Evolutionary conservation across 2,329 filamentous ascomycete genomes (phyloP).

Genomic region (Aspergillus transmontanensis): DNA sequence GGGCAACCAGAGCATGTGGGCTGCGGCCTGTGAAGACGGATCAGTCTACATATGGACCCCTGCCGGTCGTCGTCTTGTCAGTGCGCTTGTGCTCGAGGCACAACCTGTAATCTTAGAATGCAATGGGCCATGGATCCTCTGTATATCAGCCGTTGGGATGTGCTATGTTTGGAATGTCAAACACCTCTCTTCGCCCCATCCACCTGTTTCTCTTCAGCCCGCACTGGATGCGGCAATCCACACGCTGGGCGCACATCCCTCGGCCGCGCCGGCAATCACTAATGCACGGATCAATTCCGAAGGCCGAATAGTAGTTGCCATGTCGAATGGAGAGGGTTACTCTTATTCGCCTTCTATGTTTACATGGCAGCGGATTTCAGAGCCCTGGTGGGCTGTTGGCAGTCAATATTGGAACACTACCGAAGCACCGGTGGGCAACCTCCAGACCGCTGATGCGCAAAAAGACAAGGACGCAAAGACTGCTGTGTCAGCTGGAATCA

Average conservation of each 20-base stretch:
- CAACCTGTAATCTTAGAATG: constrained; percentile 94
- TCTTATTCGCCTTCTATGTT: constrained; percentile 84
- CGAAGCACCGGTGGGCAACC: constrained; percentile 80
- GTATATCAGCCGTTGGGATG: constrained; percentile 83
- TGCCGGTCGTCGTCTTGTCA: constrained; percentile 81
- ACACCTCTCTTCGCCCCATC: constrained; percentile 79
- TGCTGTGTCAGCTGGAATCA: constrained; percentile 82
- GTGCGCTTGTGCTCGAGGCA: constrained; percentile 82
- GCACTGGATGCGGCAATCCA: constrained; percentile 84
- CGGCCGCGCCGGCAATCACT: constrained; percentile 79
- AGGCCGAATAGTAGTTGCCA: constrained; percentile 82
- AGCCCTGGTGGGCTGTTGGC: constrained; percentile 96
- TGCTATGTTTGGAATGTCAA: constrained; percentile 94
- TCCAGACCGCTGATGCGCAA: constrained; percentile 72
- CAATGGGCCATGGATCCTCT: constrained; percentile 84
- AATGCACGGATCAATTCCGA: constrained; percentile 88
- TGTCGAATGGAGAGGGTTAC: constrained; percentile 94
- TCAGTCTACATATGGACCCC: constrained; percentile 90
- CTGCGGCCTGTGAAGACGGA: constrained; percentile 89
- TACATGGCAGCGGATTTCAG: constrained; percentile 92
- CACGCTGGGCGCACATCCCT: constrained; percentile 76
- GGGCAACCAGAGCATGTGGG: constrained; percentile 89
- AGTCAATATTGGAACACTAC: constrained; percentile 99
- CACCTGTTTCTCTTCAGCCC: constrained; percentile 84
- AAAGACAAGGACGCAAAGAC: constrained; percentile 55